Evolutionary conservation across 768 basidiomycete species (phyloP).

Genomic region (Chalciporus sphaerocephalus): DNA sequence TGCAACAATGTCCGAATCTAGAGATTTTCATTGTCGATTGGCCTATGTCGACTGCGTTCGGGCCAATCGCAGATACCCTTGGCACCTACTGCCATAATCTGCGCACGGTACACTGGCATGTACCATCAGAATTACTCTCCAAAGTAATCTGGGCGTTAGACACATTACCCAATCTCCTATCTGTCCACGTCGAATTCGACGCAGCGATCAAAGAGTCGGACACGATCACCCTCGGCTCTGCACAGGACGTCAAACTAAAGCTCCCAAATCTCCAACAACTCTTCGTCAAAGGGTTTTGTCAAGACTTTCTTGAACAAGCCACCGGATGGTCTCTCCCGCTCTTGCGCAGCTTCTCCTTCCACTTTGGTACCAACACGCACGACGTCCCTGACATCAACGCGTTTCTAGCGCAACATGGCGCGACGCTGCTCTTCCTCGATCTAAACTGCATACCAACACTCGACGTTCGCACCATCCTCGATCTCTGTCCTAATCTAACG

Average conservation of each 20-base stretch:
- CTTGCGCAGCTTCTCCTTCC: slow-evolving; percentile 54
- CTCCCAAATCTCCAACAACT: slow-evolving; percentile 60
- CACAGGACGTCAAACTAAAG: slow-evolving; percentile 49
- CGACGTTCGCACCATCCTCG: slow-evolving; percentile 56
- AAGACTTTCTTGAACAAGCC: slow-evolving; percentile 67
- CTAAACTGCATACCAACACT: slow-evolving; percentile 53
- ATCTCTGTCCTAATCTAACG: slow-evolving; percentile 56
- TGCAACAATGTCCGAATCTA: slow-evolving; percentile 66
- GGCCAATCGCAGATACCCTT: slow-evolving; percentile 61
- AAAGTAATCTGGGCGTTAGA: slow-evolving; percentile 73
- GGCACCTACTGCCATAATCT: slow-evolving; percentile 48
- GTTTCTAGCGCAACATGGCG: slow-evolving; percentile 60
- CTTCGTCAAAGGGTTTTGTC: slow-evolving; percentile 53
- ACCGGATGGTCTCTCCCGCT: slow-evolving; percentile 61
- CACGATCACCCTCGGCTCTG: slow-evolving; percentile 54
- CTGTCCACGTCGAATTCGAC: slow-evolving; percentile 52
- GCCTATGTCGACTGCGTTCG: slow-evolving; percentile 56
- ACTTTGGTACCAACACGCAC: slow-evolving; percentile 33
- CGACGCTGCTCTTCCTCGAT: slow-evolving; percentile 58
- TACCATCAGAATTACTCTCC: slow-evolving; percentile 50
- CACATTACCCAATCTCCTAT: slow-evolving; percentile 52
- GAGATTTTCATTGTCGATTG: slow-evolving; percentile 69
- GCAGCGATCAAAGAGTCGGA: slow-evolving; percentile 35
- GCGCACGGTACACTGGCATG: slow-evolving; percentile 57
- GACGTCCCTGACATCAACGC: slow-evolving; percentile 56